Base-by-base conservation (phyloP, 164 flowering plant species). In the Buxus sempervirens region DNA sequence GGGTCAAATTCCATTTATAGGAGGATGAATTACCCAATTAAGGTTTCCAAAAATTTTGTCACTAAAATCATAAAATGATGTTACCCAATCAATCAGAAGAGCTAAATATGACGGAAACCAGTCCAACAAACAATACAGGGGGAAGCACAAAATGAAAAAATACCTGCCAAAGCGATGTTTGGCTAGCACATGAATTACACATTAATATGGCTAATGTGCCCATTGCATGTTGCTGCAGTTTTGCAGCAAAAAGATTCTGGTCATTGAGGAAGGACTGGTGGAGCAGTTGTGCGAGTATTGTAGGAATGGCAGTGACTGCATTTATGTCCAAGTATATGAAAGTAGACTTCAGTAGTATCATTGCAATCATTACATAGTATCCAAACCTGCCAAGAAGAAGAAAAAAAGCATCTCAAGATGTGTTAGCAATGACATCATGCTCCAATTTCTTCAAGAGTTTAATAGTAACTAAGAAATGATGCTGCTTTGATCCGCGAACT, bases 281-380 rank as follows among this genome's bases (percentile, higher is more conserved):
- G 87, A 4, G 90, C 80, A 70, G 86, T 85, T 19, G 77, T 72
- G 20, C 96, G 86, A 23, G 94, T 93, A 38, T 93, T 93, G 76
- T 91, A 93, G 16, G 98, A 93, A 49, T 58, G 71, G 79, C 98
- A 93, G 56, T 91, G 96, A 70, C 81, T 60, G 78, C 98, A 93
- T 81, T 89, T 91, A 67, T 88, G 98, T 59, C 96, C 96, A 36
- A 89, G 68, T 60, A 93, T 80, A 79, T 91, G 98, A 78, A 85
- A 93, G 75, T 69, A 80, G 45, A 80, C 94, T 72, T 91, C 96
- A 1, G 96, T 87, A 0, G 94, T 91, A 63, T 88, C 88, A 26
- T 87, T 88, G 86, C 98, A 91, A 78, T 91, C 98, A 49, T 93
- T 93, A 63, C 97, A 91, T 28, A 91, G 83, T 59, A 93, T 93